phyloP scores from a whole-genome alignment of 2,329 filamentous ascomycete species.

The Trichoderma pleuroti region DNA sequence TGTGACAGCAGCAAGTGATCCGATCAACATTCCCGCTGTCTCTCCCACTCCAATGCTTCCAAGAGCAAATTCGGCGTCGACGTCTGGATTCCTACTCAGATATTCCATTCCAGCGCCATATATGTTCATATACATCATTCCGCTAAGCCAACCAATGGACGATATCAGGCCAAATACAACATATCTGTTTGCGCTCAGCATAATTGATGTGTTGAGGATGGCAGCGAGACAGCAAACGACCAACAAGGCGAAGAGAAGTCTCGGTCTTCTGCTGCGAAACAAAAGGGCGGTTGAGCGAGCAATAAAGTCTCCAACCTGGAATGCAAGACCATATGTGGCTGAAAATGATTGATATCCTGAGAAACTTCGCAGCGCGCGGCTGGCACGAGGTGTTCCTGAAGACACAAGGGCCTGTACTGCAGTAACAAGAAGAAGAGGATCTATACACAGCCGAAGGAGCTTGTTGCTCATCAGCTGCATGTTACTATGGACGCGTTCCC shows the following conservation, averaged over 20 bases:
- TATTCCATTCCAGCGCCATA: neutral
- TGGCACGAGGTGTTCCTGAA: neutral
- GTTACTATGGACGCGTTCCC: neutral
- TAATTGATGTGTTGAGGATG: neutral
- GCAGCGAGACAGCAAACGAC: neutral
- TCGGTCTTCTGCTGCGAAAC: neutral
- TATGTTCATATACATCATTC: constrained; percentile 1
- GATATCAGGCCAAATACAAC: neutral
- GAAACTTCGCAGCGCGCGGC: neutral
- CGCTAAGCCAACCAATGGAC: neutral
- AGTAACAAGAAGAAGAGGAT: constrained; percentile 2
- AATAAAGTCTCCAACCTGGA: neutral
- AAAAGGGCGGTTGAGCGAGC: neutral
- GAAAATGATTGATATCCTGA: neutral
- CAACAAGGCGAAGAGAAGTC: neutral
- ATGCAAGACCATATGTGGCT: neutral
- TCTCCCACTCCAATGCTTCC: constrained; percentile 1
- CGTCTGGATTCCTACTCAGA: neutral
- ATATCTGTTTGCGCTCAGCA: neutral
- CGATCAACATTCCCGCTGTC: neutral
- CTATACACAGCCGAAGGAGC: neutral
- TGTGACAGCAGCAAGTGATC: neutral
- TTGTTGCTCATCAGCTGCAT: neutral
- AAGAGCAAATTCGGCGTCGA: neutral
- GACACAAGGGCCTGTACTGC: neutral